These are phyloP conservation scores for Chrysanthemum makinoi DNA, from an alignment of 129 eudicot genomes.

Conservation along the genomic window DNA sequence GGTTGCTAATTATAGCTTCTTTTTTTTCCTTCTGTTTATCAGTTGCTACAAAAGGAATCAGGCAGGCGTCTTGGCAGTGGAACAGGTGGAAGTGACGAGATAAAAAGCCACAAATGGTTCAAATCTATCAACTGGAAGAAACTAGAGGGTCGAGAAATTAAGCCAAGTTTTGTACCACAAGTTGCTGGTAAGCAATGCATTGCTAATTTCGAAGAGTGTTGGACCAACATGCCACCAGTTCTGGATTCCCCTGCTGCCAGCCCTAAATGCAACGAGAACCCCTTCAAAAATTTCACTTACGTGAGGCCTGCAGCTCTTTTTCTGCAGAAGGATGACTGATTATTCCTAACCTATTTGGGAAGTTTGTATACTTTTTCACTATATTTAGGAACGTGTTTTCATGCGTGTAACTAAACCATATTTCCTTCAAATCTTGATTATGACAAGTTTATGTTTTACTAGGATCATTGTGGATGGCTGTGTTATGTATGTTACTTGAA, in stretches of 20 bases:
- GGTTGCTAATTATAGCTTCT: background rate
- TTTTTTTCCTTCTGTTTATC: background rate
- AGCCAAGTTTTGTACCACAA: constrained; percentile 62
- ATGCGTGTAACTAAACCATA: too few relatives aligned
- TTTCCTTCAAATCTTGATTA: too few relatives aligned
- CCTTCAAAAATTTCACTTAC: constrained; percentile 54
- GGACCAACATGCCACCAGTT: constrained; percentile 60
- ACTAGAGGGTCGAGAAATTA: constrained; percentile 53
- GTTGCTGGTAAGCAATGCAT: constrained; percentile 60
- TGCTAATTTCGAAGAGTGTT: constrained; percentile 61
- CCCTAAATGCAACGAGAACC: constrained; percentile 53
- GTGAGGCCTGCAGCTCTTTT: constrained; percentile 47
- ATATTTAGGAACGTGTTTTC: too few relatives aligned
- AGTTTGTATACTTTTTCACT: too few relatives aligned
- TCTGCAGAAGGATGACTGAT: constrained; percentile 15
- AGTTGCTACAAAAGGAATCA: constrained; percentile 65
- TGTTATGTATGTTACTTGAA: background rate
- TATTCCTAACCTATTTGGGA: too few relatives aligned
- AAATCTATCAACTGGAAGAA: constrained; percentile 59
- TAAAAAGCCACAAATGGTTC: constrained; percentile 65
- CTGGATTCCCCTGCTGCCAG: constrained; percentile 62
- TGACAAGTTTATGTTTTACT: too few relatives aligned
- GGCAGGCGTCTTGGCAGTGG: constrained; percentile 62
- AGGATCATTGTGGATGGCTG: too few relatives aligned
- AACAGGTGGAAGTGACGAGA: constrained; percentile 44